phyloP scores from a whole-genome alignment of 345 rosid species.

The Aquilaria yunnanensis region DNA sequence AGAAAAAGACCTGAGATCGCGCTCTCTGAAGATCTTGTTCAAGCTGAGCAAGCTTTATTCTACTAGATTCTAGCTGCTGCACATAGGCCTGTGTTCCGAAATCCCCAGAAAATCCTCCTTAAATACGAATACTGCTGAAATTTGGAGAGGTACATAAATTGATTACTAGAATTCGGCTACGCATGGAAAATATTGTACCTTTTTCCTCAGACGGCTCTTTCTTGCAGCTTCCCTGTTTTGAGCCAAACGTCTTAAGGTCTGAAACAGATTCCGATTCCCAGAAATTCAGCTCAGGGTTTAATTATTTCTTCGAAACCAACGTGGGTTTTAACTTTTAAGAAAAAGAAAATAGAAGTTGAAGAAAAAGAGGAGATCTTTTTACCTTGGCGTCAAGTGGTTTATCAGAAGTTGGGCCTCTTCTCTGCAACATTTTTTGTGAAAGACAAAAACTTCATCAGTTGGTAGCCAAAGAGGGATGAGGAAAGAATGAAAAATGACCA shows the following conservation, averaged over 20 bases:
- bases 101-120: slow-evolving; percentile 13
- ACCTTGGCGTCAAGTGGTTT: slow-evolving; percentile 96
- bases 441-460: background rate
- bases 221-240: slow-evolving; percentile 99
- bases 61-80: slow-evolving; percentile 91
- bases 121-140: background rate
- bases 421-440: slow-evolving; percentile 40
- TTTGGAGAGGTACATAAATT: background rate
- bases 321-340: background rate
- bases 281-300: no score
- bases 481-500: background rate
- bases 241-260: slow-evolving; percentile 97
- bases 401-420: slow-evolving; percentile 76
- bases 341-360: slow-evolving; percentile 1
- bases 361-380: background rate
- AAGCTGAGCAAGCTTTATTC: slow-evolving; percentile 77
- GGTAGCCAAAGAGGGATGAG: background rate
- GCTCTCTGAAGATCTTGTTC: slow-evolving; percentile 98
- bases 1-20: slow-evolving; percentile 67
- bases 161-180: background rate
- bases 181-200: slow-evolving; percentile 34
- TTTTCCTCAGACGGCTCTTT: slow-evolving; percentile 95
- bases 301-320: no score
- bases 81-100: slow-evolving; percentile 72
- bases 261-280: slow-evolving; percentile 11